Evolutionary conservation across 345 rosid genomes (phyloP).

Genomic region (Sisymbrium altissimum): DNA sequence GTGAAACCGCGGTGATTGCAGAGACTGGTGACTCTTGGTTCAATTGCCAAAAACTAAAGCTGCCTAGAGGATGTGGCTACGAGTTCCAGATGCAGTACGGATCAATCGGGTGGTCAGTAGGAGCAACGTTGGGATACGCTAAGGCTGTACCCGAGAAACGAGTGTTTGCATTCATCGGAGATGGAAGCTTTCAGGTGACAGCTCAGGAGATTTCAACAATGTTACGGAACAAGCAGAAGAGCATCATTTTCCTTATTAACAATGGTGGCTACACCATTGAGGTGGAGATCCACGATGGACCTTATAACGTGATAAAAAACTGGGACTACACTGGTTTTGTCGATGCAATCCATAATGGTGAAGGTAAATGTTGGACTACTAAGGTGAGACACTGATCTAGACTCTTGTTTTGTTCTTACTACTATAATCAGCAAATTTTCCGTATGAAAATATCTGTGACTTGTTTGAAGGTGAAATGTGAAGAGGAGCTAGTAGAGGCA

Average conservation of each 20-base stretch:
- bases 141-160: not conserved
- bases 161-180: not conserved
- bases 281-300: constrained; percentile 1
- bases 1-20: not conserved
- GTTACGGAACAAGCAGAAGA: not conserved
- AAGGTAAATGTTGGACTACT: not conserved
- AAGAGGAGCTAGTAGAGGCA: not conserved
- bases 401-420: not conserved
- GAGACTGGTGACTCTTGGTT: constrained; percentile 1
- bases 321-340: constrained; percentile 6
- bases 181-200: constrained; percentile 1
- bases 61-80: not conserved
- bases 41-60: not conserved
- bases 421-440: not conserved
- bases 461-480: not conserved
- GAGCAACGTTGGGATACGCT: not conserved
- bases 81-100: constrained; percentile 7
- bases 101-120: not conserved
- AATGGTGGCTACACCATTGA: constrained; percentile 1
- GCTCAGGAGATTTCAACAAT: constrained; percentile 7
- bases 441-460: not conserved
- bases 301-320: not conserved
- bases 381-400: not conserved
- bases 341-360: not conserved
- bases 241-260: not conserved